phyloP scores from a whole-genome alignment of 2,329 filamentous ascomycete species.

The Stemphylium vesicarium region DNA sequence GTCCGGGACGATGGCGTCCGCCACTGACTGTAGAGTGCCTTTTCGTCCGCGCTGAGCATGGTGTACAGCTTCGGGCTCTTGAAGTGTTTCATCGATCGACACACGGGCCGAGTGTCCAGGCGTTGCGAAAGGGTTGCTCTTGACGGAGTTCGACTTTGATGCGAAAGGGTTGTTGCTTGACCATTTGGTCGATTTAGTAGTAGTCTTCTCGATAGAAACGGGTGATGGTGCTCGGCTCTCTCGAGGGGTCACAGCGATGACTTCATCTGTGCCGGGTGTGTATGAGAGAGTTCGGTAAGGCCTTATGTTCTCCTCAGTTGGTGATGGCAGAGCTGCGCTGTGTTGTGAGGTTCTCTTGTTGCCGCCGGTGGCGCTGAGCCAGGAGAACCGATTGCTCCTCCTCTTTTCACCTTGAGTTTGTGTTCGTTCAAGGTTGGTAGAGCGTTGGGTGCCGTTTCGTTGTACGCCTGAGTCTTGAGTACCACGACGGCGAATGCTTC shows the following conservation, averaged over 20 bases:
- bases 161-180: slow-evolving; percentile 23
- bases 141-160: slow-evolving; percentile 15
- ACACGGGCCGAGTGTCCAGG: slow-evolving; percentile 1
- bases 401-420: slow-evolving; percentile 9
- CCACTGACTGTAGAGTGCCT: slow-evolving; percentile 23
- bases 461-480: slow-evolving; percentile 5
- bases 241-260: slow-evolving; percentile 8
- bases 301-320: background rate
- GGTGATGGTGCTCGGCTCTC: slow-evolving; percentile 10
- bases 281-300: slow-evolving; percentile 8
- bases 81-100: background rate
- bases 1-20: slow-evolving; percentile 26
- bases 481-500: slow-evolving; percentile 11
- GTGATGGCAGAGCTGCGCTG: background rate
- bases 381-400: slow-evolving; percentile 6
- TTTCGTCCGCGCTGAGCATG: slow-evolving; percentile 12
- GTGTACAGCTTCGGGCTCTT: slow-evolving; percentile 15
- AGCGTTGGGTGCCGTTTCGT: slow-evolving; percentile 10
- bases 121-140: slow-evolving; percentile 14
- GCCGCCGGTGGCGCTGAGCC: background rate
- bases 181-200: background rate
- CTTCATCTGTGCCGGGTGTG: slow-evolving; percentile 1
- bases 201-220: background rate
- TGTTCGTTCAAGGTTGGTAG: slow-evolving; percentile 9
- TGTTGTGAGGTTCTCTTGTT: slow-evolving; percentile 3